Evolutionary conservation across 805 yeast genomes (phyloP), one percentile per base, ranked within the genome.

Genomic region (Teunomyces stri): DNA sequence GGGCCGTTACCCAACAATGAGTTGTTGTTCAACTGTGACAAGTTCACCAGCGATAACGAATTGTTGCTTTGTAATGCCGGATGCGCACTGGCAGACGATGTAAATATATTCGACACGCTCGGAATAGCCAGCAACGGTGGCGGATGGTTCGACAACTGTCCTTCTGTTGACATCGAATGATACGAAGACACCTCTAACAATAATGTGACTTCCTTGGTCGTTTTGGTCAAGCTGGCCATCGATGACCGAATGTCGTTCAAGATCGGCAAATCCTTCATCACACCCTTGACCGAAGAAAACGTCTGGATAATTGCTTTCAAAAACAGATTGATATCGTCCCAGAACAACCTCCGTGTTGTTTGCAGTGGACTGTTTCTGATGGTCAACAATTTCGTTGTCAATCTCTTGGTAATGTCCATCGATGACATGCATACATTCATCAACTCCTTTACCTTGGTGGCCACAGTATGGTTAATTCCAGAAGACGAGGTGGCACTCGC

Each of bases 121-220:
- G 71, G 67, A 5, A 65, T 59, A 1, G 68, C 55, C 27, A 60
- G 45, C 34, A 63, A 55, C 12, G 55, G 50, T n/a, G 68, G 66
- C 1, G 66, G 66, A 33, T 42, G 46, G 4, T 47, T 27, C 12
- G 48, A 37, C 3, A 48, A 29, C 9, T 15, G 36, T 21, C 33
- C 42, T 7, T 65, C 70, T 18, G 56, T 54, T 1, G 69, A 54
- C 54, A 67, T 60, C 9, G 63, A 49, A 45, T 65, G 66, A 45
- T 68, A 67, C 0, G 70, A 60, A 1, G 71, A 65, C 3, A 68
- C 67, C 61, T 91, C 97, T 37, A 91, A 68, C 55, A 88, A 74
- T n/a, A 89, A 83, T 0, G 97, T 90, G 12, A 92, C 86, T 59
- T 92, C 98, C 59, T 92, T 92, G 3, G 97, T 89, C 3, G 91